Base-by-base conservation (phyloP, 306 rosid species). In the Castanea crenata region DNA sequence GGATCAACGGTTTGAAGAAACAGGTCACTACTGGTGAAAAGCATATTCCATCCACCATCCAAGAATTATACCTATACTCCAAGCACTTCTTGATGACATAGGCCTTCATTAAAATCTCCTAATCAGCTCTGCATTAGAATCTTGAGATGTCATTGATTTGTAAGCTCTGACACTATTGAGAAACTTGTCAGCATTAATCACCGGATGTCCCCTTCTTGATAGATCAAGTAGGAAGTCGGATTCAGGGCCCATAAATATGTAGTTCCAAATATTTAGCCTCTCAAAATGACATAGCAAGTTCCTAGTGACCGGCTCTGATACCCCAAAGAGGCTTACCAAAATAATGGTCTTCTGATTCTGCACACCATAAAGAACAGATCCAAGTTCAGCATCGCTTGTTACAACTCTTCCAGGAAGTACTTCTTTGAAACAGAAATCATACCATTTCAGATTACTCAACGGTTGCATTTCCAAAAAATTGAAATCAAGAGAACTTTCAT, bases 371-470 rank as follows among this genome's bases (percentile, higher is more conserved):
- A 94, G 92, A 85, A 86, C 80, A 68, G 85, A 77, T 56, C 85
- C 94, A 32, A 95, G 95, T 83, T 92, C 94, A 65, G 86, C 84
- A 20, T 74, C 52, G 85, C 87, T 92, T 21, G 54, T 80, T 57
- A 88, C 82, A 73, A 90, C 78, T 78, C 84, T 87, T 70, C 86
- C 82, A 0, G 94, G 97, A 87, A 23, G 74, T 62, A 91, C 88
- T 90, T 95, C 92, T 85, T 91, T 87, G 87, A 92, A 95, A 85
- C 99, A 95, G 88, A 95, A 95, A 78, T 95, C 98, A 77, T 86
- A 92, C 98, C 97, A 90, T 84, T 87, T 92, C 80, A 95, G 86
- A 75, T 89, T 79, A 54, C 84, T 88, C 87, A 91, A 71, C 3
- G 94, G 92, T 59, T 71, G 87, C 97, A 88, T 85, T 83, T 86